A percentile compares a stretch with the other conserved stretches of the same genome.
Conservation (phyloP, 345 rosid genomes). For the Brassica carinata region DNA sequence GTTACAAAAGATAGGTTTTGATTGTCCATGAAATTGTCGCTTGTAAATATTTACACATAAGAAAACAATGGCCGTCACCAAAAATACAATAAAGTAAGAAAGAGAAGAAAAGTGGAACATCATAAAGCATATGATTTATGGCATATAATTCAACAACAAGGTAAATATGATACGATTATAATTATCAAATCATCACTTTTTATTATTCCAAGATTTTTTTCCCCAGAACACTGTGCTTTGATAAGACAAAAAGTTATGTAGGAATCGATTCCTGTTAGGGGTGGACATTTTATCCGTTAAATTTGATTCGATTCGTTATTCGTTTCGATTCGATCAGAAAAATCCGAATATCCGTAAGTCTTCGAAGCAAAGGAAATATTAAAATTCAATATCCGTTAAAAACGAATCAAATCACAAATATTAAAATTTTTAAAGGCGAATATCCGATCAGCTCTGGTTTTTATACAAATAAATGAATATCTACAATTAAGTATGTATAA, state of each 20-base stretch:
- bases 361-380: no score
- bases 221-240: conserved; percentile 29
- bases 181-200: conserved; percentile 43
- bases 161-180: conserved; percentile 41
- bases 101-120: conserved; percentile 32
- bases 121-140: conserved; percentile 40
- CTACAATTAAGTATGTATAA: no score
- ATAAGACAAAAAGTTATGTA: conserved; percentile 37
- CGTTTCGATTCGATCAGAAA: no score
- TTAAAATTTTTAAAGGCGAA: no score
- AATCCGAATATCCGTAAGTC: no score
- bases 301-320: no score
- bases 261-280: conserved; percentile 18
- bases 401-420: no score
- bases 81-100: conserved; percentile 13
- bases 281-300: no score
- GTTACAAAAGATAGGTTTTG: neutral
- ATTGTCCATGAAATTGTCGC: neutral
- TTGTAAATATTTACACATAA: neutral
- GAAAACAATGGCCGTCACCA: neutral
- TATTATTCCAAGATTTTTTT: conserved; percentile 13
- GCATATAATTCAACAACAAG: conserved; percentile 41
- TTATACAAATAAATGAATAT: no score
- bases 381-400: no score
- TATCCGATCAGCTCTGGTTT: no score